These are phyloP conservation scores for Hanseniaspora meyeri DNA, from an alignment of 805 yeast species.

Conservation along the genomic window DNA sequence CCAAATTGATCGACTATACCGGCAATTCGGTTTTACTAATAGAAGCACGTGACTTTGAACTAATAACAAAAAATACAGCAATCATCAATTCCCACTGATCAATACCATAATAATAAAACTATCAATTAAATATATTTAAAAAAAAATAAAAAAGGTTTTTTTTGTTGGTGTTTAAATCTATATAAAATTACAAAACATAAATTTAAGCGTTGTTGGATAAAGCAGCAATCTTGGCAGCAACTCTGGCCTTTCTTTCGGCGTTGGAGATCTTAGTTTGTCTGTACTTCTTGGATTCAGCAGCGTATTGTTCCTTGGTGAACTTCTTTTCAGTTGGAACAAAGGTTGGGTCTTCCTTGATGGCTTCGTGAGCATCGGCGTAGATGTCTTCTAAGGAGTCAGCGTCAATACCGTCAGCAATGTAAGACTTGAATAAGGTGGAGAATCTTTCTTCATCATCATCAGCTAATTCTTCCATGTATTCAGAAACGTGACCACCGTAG, in stretches of 20 bases:
- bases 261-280: conserved; percentile 74
- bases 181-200: neutral
- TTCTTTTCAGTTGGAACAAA: conserved; percentile 82
- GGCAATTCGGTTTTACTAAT: neutral
- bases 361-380: conserved; percentile 87
- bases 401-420: conserved; percentile 93
- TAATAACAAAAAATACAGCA: too few species aligned
- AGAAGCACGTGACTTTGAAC: neutral
- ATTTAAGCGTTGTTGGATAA: conserved; percentile 40
- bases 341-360: conserved; percentile 91
- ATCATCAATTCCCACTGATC: neutral
- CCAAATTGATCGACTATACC: neutral
- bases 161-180: neutral
- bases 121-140: neutral
- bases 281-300: conserved; percentile 92
- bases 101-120: neutral
- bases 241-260: conserved; percentile 80
- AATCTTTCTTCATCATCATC: conserved; percentile 99
- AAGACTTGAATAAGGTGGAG: conserved; percentile 89
- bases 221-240: conserved; percentile 89
- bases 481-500: conserved; percentile 99
- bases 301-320: conserved; percentile 95
- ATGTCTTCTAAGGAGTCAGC: conserved; percentile 94
- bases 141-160: neutral
- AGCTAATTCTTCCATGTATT: conserved; percentile 99